Conservation (phyloP, 164 flowering plant genomes). For the Dillenia turbinata region DNA sequence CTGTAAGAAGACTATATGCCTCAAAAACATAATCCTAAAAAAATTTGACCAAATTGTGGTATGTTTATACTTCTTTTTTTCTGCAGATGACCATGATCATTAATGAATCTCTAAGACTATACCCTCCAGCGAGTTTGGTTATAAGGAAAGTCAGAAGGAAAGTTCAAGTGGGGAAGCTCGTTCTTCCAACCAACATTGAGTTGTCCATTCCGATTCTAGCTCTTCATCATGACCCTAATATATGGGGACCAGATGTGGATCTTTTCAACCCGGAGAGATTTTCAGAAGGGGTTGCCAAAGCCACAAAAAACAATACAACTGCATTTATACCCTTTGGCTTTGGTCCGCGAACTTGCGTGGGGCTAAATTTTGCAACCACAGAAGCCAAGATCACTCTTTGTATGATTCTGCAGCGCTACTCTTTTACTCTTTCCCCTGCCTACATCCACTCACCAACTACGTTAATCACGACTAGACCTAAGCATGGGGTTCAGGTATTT, state of each 20-base stretch:
- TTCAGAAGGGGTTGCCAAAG: background rate
- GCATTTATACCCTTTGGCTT: background rate
- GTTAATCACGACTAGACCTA: background rate
- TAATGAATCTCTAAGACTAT: slow-evolving; percentile 12
- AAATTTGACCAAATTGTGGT: no score
- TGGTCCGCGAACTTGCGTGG: background rate
- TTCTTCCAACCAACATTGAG: background rate
- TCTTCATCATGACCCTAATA: background rate
- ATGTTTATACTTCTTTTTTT: background rate
- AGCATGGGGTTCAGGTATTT: slow-evolving; percentile 4
- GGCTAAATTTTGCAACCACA: background rate
- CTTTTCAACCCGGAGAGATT: background rate
- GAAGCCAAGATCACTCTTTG: background rate
- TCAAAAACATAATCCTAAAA: no score
- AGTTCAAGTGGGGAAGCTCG: background rate
- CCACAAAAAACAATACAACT: background rate
- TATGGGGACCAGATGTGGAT: background rate
- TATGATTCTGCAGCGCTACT: background rate
- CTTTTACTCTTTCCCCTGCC: background rate
- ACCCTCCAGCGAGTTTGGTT: background rate
- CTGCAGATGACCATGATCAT: slow-evolving; percentile 11
- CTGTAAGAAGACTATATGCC: background rate
- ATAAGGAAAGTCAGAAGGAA: background rate
- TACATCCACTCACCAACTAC: background rate
- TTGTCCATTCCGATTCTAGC: background rate